Percentiles rank a stretch among this genome's conserved stretches.
Conservation (phyloP, 176 grass and related monocot genomes). For the Aegilops bicornis region DNA sequence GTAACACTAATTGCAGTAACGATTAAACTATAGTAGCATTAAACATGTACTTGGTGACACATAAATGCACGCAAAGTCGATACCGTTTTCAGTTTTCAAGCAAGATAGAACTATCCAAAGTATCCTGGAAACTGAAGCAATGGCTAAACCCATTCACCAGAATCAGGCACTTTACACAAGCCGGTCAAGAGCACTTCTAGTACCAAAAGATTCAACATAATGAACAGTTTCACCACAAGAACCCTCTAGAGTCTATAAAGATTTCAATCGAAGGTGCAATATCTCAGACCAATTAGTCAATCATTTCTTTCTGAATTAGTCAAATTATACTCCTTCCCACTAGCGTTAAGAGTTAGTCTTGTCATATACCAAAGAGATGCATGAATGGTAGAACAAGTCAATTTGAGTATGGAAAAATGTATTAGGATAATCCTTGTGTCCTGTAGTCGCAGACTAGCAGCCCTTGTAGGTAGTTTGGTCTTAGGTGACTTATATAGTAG, state of each 20-base stretch:
- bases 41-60: not conserved
- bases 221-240: not conserved
- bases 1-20: constrained; percentile 20
- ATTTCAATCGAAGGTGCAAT: not conserved
- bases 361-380: too few species aligned
- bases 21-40: not conserved
- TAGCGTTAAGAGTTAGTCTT: too few species aligned
- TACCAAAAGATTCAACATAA: not conserved
- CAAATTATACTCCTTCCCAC: not conserved
- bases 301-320: not conserved
- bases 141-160: not conserved
- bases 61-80: constrained; percentile 11
- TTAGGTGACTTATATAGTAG: too few species aligned
- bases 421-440: too few species aligned
- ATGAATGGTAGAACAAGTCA: too few species aligned
- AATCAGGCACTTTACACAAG: not conserved
- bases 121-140: not conserved
- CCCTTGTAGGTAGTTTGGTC: too few species aligned
- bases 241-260: not conserved
- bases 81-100: constrained; percentile 4
- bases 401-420: too few species aligned
- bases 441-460: too few species aligned
- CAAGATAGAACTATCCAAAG: not conserved
- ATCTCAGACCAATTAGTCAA: not conserved
- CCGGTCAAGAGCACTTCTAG: not conserved